Base-by-base conservation (phyloP, 225 moss, liverwort and hornwort genomes). In the Pseudoscleropodium purum region DNA sequence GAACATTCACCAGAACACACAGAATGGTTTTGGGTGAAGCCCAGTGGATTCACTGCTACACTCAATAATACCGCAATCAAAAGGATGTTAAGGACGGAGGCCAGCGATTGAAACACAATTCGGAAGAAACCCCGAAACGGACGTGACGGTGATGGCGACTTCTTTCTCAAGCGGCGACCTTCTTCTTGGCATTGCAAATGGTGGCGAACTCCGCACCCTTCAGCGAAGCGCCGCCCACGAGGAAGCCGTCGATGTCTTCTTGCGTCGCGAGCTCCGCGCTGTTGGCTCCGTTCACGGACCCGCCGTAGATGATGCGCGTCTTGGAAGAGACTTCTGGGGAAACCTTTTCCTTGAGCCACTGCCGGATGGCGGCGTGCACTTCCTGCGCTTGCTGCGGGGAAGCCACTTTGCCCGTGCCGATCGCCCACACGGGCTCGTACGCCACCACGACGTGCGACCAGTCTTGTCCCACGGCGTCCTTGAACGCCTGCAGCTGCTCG, bases 161-260 rank as follows among this genome's bases (percentile, higher is more conserved):
- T n/a, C 26, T 37, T 34, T 17, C 56, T 73, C 63, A 54, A 49
- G 95, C 95, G 87, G 95, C 83, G 54, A 89, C 94, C 88, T 97
- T 97, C 49, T 89, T 84, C 33, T 85, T 54, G 27, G 97, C 94
- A 90, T 98, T 98, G 94, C 93, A 92, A 77, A 98, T 98, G 54
- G 95, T 93, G 80, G 93, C 93, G 88, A 98, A 98, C 72, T 98
- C 97, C 11, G 94, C 85, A 43, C 97, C 96, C 94, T 98, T 98
- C 69, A 96, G 83, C 29, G 96, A 89, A 75, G 97, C 97, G 7
- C 90, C 87, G 5, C 90, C 87, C 24, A 87, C 90, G 24, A 90
- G 90, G 37, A 87, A 83, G 1, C 87, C 83, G 43, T 90, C 87
- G 20, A 83, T 90, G 51, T 90, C 87, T 36, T 81, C 82, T 31